Conservation (phyloP, 169 alveolate genomes). For the Eimeria maxima region DNA sequence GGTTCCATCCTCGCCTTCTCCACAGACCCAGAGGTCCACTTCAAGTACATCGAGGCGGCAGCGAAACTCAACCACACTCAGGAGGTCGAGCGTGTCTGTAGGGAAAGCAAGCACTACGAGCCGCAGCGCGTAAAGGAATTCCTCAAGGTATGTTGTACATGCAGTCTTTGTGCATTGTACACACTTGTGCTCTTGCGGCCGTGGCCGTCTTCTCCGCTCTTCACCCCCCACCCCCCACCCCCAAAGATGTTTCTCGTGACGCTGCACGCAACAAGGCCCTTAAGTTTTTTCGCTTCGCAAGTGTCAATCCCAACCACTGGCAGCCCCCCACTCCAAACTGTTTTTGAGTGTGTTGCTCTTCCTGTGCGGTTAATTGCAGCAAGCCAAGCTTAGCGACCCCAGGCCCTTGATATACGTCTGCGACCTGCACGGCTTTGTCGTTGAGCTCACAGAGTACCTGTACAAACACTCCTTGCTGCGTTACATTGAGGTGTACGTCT, state of each 20-base stretch:
- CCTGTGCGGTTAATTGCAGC: conserved; percentile 92
- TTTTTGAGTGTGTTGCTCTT: not conserved
- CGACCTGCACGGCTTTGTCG: conserved; percentile 98
- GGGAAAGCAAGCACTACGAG: conserved; percentile 97
- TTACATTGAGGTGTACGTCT: conserved; percentile 96
- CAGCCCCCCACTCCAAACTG: not conserved
- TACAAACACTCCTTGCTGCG: conserved; percentile 97
- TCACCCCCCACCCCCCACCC: not conserved
- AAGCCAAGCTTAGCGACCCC: conserved; percentile 97
- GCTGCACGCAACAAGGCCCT: not conserved
- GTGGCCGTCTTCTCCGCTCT: not conserved
- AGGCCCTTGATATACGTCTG: conserved; percentile 99
- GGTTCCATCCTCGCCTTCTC: conserved; percentile 92
- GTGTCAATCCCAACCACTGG: not conserved
- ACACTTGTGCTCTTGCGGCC: not conserved
- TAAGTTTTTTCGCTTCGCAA: not conserved
- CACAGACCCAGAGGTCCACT: conserved; percentile 93
- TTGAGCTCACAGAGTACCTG: conserved; percentile 98
- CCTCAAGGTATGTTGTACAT: conserved; percentile 70
- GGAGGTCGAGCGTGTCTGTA: conserved; percentile 98
- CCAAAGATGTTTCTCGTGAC: not conserved
- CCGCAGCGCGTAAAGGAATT: conserved; percentile 96
- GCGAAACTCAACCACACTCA: conserved; percentile 97
- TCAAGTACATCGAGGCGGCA: conserved; percentile 98
- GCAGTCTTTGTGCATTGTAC: not conserved